Evolutionary conservation across 2,329 filamentous ascomycete species (phyloP), one percentile per base, ranked within the genome.

Genomic region (Hypoxylon sp.): DNA sequence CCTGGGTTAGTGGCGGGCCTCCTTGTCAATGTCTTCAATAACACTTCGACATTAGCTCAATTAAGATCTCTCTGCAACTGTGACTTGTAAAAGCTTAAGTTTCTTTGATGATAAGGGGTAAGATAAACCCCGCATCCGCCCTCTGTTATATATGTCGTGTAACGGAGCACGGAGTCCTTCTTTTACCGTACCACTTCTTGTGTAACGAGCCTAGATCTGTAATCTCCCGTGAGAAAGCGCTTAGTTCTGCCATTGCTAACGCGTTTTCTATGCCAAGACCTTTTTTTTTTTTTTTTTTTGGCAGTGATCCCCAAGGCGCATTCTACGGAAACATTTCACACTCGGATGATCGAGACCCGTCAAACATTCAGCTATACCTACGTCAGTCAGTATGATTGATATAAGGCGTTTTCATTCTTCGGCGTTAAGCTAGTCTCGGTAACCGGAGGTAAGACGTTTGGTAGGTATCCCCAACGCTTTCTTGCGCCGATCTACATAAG

Each of bases 1-100:
- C 47, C 47, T 51, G 26, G 47, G 47, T 51, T 17, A 51, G 47
- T 17, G 47, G 47, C 26, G 47, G 47, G 47, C 47, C 47, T 51
- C 47, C 47, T 51, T 51, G 9, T 26, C 22, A 33, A 51, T 51
- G 24, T 31, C 24, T 33, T 51, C 24, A 51, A 51, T 51, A 14
- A 14, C 33, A 51, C 11, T 22, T 42, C 17, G 39, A 44, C 39
- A 22, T 44, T 44, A 17, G 8, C 4, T 6, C 9, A 22, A 44
- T 3, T 44, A 44, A 44, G 39, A 17, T 22, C 4, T 22, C 3
- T 44, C 17, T 19, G 17, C n/a, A 11, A 22, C 22, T 11, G 39
- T 44, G 39, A 22, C n/a, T 10, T 3, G 17, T 44, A 44, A 10
- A 19, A 44, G n/a, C 37, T 17, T 22, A 22, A 31, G 39, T 17